phyloP scores from a whole-genome alignment of 2,329 filamentous ascomycete species.

The Colletotrichum tamarilloi region DNA sequence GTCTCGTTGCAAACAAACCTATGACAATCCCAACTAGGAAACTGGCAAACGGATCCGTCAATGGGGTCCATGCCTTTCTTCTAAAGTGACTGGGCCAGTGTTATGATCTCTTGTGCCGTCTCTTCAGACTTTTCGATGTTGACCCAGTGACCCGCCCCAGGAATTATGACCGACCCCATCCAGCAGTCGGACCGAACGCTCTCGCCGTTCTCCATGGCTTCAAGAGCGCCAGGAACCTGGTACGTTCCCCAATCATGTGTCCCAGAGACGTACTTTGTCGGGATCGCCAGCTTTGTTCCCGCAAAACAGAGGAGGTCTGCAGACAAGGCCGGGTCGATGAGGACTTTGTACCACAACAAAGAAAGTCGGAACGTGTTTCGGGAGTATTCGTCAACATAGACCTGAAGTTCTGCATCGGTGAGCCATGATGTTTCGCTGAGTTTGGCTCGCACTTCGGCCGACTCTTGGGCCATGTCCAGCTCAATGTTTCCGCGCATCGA shows the following conservation, averaged over 20 bases:
- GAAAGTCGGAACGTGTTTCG: constrained; percentile 74
- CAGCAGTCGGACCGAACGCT: constrained; percentile 62
- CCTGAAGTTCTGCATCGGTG: constrained; percentile 63
- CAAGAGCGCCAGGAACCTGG: constrained; percentile 73
- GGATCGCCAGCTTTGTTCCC: constrained; percentile 70
- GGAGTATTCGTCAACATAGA: constrained; percentile 70
- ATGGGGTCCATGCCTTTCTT: too few species aligned
- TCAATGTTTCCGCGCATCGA: constrained; percentile 70
- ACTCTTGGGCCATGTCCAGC: constrained; percentile 44
- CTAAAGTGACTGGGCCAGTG: background rate
- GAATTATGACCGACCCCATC: constrained; percentile 62
- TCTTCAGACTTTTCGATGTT: constrained; percentile 71
- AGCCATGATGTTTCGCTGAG: constrained; percentile 58
- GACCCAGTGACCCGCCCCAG: constrained; percentile 76
- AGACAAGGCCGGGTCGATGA: constrained; percentile 57
- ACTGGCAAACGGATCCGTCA: background rate
- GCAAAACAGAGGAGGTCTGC: constrained; percentile 69
- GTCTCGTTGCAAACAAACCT: background rate
- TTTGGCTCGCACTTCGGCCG: background rate
- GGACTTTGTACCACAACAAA: constrained; percentile 75
- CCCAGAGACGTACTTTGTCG: constrained; percentile 71
- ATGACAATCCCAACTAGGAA: background rate
- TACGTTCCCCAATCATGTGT: constrained; percentile 75
- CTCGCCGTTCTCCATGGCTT: constrained; percentile 43
- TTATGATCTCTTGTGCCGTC: background rate